Percentiles rank a stretch among this genome's conserved stretches.
Evolutionary conservation across 2,329 filamentous ascomycete species (phyloP).

Genomic region (Neofusicoccum cordaticola): DNA sequence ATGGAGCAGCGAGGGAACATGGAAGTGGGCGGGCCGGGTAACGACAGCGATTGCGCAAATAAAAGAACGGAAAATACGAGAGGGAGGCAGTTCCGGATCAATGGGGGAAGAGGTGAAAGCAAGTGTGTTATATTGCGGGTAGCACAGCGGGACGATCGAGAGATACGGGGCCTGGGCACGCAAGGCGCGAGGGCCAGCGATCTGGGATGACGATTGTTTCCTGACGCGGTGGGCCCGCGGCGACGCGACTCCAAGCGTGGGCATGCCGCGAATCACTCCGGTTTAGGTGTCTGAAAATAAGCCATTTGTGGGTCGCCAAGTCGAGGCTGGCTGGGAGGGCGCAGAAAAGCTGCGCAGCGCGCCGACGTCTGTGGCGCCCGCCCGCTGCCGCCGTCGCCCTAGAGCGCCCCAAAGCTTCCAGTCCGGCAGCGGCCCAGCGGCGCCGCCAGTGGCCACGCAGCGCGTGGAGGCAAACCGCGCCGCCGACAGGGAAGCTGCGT

Average conservation of each 20-base stretch:
- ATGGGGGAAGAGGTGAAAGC: background rate
- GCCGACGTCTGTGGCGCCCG: slow-evolving; percentile 11
- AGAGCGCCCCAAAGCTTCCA: no score
- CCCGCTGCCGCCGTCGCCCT: background rate
- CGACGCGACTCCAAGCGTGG: slow-evolving; percentile 4
- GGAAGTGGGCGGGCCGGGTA: background rate
- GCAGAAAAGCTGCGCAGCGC: background rate
- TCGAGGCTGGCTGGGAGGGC: background rate
- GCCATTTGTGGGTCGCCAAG: slow-evolving; percentile 14
- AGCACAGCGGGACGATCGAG: slow-evolving; percentile 14
- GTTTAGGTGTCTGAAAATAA: slow-evolving; percentile 2
- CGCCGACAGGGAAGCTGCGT: background rate
- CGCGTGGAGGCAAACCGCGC: background rate
- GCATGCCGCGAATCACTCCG: slow-evolving; percentile 6
- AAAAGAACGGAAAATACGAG: background rate
- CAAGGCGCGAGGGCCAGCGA: slow-evolving; percentile 9
- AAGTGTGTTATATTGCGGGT: slow-evolving; percentile 15
- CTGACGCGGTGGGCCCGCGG: background rate
- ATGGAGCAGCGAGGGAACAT: background rate
- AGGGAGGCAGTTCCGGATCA: background rate
- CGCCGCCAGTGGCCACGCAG: background rate
- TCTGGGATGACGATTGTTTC: slow-evolving; percentile 14
- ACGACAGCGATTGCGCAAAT: background rate
- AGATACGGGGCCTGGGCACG: slow-evolving; percentile 11
- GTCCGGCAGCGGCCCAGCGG: no score